phyloP scores from a whole-genome alignment of 2,329 filamentous ascomycete genomes.

The Parascedosporium putredinis region DNA sequence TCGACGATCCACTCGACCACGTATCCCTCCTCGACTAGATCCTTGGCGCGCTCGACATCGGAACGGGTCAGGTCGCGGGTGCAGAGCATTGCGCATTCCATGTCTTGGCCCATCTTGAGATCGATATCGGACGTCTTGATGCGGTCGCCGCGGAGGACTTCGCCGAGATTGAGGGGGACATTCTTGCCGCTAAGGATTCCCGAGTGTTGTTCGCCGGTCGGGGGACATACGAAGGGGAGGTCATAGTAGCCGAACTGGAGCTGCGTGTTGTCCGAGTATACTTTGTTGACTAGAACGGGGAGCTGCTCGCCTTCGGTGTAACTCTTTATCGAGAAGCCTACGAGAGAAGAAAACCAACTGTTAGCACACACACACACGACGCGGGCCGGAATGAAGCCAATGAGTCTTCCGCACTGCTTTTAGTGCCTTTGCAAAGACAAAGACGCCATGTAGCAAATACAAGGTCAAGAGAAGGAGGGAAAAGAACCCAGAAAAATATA shows the following conservation, averaged over 20 bases:
- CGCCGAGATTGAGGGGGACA: conserved; percentile 73
- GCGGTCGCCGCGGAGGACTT: conserved; percentile 77
- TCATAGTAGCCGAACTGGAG: conserved; percentile 89
- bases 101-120: conserved; percentile 65
- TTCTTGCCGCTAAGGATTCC: conserved; percentile 66
- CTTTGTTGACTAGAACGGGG: conserved; percentile 82
- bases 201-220: conserved; percentile 53
- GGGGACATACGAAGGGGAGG: conserved; percentile 77
- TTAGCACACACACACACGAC: too few species aligned
- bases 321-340: conserved; percentile 72
- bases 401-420: too few species aligned
- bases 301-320: conserved; percentile 69
- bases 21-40: conserved; percentile 69
- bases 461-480: too few species aligned
- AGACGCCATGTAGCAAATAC: too few species aligned
- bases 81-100: conserved; percentile 64
- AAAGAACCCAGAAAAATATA: too few species aligned
- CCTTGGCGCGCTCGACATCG: conserved; percentile 56
- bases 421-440: too few species aligned
- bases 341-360: too few species aligned
- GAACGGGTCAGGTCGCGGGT: conserved; percentile 52
- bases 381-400: too few species aligned
- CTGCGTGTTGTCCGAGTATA: conserved; percentile 81
- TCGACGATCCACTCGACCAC: conserved; percentile 92
- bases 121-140: conserved; percentile 80